Evolutionary conservation across 345 rosid species (phyloP).

Genomic region (Erodium maritimum): DNA sequence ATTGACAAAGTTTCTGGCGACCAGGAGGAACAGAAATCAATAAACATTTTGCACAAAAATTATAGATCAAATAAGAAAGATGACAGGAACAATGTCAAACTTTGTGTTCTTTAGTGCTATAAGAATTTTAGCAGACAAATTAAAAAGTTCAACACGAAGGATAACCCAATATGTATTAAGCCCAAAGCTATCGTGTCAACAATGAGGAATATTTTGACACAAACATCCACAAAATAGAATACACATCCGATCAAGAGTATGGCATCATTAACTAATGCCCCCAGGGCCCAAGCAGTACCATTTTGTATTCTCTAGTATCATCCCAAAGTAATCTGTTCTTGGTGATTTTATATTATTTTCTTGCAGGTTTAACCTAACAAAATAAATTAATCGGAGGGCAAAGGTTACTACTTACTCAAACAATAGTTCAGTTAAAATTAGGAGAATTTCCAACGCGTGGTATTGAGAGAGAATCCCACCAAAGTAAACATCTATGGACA

Average conservation of each 20-base stretch:
- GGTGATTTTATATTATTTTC: too few species aligned
- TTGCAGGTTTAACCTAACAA: not conserved
- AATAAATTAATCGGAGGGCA: too few species aligned
- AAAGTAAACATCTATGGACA: not conserved
- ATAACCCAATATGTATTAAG: not conserved
- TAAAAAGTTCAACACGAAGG: not conserved
- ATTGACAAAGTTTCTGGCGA: constrained; percentile 86
- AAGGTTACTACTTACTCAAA: not conserved
- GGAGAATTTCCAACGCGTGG: not conserved
- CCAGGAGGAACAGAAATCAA: constrained; percentile 3
- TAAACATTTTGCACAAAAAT: constrained; percentile 3
- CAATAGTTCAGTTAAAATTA: not conserved
- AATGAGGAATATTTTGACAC: not conserved
- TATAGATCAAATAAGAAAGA: not conserved
- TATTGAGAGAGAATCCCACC: not conserved
- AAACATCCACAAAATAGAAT: not conserved
- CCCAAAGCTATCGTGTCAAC: not conserved
- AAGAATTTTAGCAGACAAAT: not conserved
- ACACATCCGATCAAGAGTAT: not conserved
- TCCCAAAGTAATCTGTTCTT: too few species aligned
- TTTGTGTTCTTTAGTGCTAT: not conserved
- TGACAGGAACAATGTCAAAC: not conserved
- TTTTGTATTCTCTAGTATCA: not conserved
- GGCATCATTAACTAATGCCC: not conserved
- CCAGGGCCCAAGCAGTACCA: not conserved